Conservation (phyloP, 345 rosid species). For the Leavenworthia alabamica region DNA sequence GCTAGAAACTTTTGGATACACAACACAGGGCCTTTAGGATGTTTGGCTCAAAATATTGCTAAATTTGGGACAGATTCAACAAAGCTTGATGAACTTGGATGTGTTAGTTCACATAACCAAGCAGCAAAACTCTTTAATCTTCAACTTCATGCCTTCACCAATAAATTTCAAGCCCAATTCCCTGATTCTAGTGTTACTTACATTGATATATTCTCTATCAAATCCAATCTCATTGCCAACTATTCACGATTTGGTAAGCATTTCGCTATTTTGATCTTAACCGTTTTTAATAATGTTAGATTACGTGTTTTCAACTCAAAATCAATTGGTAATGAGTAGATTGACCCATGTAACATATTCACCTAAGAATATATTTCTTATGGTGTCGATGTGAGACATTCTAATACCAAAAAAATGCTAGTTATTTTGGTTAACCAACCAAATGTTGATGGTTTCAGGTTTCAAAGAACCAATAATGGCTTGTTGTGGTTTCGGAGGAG, state of each 20-base stretch:
- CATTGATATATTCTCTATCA: slow-evolving; percentile 72
- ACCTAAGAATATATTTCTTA: too few species aligned
- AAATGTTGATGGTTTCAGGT: slow-evolving; percentile 39
- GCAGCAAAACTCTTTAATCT: slow-evolving; percentile 81
- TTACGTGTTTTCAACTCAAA: too few species aligned
- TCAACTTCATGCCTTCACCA: slow-evolving; percentile 74
- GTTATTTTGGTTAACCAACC: slow-evolving; percentile 4
- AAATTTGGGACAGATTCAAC: slow-evolving; percentile 77
- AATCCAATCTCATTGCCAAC: slow-evolving; percentile 60
- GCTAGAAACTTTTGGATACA: slow-evolving; percentile 91
- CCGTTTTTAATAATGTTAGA: too few species aligned
- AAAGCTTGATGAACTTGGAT: slow-evolving; percentile 80
- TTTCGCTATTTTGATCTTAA: too few species aligned
- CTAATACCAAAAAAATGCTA: too few species aligned
- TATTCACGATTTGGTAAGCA: slow-evolving; percentile 67
- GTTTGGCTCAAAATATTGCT: slow-evolving; percentile 81
- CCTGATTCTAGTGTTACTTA: slow-evolving; percentile 61
- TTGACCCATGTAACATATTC: too few species aligned
- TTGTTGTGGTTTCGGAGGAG: slow-evolving; percentile 93
- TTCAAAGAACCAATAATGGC: slow-evolving; percentile 86
- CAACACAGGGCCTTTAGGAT: slow-evolving; percentile 93
- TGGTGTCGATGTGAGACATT: too few species aligned
- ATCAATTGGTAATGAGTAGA: too few species aligned
- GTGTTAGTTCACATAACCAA: slow-evolving; percentile 71
- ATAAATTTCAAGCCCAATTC: slow-evolving; percentile 57